Evolutionary conservation across 1,284 basidiomycete genomes (phyloP), one percentile per base, ranked within the genome.

Genomic region (Boletus hoseneyae): DNA sequence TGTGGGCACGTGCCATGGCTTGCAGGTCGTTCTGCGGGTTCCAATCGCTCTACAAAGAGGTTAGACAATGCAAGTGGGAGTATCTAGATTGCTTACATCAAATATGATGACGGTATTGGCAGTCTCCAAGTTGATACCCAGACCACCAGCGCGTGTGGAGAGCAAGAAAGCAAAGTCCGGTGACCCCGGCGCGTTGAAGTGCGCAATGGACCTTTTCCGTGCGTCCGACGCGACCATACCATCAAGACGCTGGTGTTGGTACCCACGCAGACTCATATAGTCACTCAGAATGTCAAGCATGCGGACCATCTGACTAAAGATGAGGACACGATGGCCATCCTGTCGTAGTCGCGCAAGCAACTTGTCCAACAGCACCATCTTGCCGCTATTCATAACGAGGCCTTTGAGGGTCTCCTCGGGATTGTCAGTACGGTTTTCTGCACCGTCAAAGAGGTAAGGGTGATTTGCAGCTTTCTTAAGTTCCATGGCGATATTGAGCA

Each of bases 301-400:
- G 54, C 96, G 87, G 44, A 99, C 96, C 97, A 99, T 99, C 71
- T 99, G 97, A 62, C 93, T 96, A 78, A 99, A 99, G 66, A 99
- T 97, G 57, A 99, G 80, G 41, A 98, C 95, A 46, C 97, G 90
- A 63, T 99, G 96, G 1, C 92, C 92, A 64, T 95, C 93, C 53
- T 84, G 84, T 66, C 91, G 92, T 52, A 99, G 82, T 46, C 93
- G 85, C 25, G 80, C 82, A 18, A 99, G 83, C 16, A 99, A 83
- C 69, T 93, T 93, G 75, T 99, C 97, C 44, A 99, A 84, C 32
- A 97, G 77, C 38, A 98, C 96, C 82, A 99, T 85, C 76, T 99
- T 99, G 47, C 94, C 95, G 53, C 93, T 96, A 71, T 92, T 97
- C 85, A 97, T 96, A 59, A 99, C 94, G 6, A 99, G 82, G 43